Evolutionary conservation across 1,284 basidiomycete genomes (phyloP).

Genomic region (Apiotrichum porosum): DNA sequence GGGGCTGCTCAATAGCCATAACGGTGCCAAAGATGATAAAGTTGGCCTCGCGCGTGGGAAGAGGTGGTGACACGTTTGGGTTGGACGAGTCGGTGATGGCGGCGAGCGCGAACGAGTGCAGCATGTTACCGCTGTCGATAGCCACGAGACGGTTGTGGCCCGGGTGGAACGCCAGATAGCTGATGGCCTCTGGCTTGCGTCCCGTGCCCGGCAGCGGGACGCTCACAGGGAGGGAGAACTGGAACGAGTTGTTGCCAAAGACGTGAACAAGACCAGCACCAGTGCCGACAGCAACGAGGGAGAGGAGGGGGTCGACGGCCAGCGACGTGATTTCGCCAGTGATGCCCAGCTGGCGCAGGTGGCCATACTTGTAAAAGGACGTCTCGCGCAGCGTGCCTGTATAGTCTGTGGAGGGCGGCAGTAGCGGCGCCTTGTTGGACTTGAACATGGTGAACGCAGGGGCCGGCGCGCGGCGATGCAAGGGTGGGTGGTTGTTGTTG

Average conservation of each 20-base stretch:
- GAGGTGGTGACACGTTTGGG: conserved; percentile 29
- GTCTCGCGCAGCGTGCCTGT: conserved; percentile 43
- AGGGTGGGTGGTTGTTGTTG: no score
- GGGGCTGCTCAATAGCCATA: conserved; percentile 37
- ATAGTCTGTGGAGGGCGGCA: conserved; percentile 37
- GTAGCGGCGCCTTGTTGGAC: conserved; percentile 26
- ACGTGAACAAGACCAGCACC: conserved; percentile 42
- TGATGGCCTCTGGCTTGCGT: conserved; percentile 21
- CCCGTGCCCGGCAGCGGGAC: not conserved
- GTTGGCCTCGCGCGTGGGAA: conserved; percentile 31
- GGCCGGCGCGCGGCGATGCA: no score
- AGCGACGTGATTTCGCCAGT: conserved; percentile 57
- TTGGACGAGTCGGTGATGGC: conserved; percentile 33
- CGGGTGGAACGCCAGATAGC: conserved; percentile 46
- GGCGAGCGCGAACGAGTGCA: conserved; percentile 38
- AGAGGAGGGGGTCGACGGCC: conserved; percentile 66
- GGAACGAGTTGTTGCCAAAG: conserved; percentile 39
- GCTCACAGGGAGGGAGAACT: conserved; percentile 36
- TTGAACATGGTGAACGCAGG: conserved; percentile 38
- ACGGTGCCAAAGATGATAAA: conserved; percentile 32
- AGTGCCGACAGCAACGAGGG: conserved; percentile 66
- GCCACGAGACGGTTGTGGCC: conserved; percentile 41
- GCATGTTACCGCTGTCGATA: conserved; percentile 38
- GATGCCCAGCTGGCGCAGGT: conserved; percentile 41
- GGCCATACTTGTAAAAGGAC: conserved; percentile 46